Conservation (phyloP, 2,329 filamentous ascomycete genomes). For the Xylariales sp. region DNA sequence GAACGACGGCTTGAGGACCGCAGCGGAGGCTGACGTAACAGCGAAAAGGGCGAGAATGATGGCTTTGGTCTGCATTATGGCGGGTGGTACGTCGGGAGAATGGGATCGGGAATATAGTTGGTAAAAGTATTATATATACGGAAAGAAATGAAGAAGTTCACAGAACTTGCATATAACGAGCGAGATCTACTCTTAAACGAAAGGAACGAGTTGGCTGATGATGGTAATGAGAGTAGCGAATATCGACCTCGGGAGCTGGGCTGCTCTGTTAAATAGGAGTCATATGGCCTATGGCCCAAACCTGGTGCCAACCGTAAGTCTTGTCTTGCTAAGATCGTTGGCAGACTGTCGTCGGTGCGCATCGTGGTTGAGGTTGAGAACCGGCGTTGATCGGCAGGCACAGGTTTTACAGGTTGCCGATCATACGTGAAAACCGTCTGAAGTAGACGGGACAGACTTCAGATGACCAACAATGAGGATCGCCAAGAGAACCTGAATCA, state of each 20-base stretch:
- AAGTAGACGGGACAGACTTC: conserved; percentile 4
- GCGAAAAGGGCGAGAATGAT: conserved; percentile 16
- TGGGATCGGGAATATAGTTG: conserved; percentile 1
- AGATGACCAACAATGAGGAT: background rate
- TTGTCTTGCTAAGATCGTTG: background rate
- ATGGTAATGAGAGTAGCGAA: background rate
- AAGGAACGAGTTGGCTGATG: conserved; percentile 4
- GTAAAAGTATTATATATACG: conserved; percentile 11
- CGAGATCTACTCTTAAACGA: conserved; percentile 17
- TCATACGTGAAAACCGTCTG: conserved; percentile 6
- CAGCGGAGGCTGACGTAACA: conserved; percentile 11
- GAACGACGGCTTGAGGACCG: conserved; percentile 11
- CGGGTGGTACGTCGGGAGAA: conserved; percentile 4
- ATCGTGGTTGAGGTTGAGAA: background rate
- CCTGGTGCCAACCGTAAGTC: no score
- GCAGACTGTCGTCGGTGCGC: background rate
- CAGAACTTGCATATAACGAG: conserved; percentile 14
- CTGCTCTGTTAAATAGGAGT: background rate
- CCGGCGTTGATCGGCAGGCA: conserved; percentile 4
- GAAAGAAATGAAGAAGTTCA: conserved; percentile 15
- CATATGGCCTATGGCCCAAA: no score
- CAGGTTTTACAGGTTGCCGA: conserved; percentile 2
- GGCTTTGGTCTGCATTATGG: conserved; percentile 18
- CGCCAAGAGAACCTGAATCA: conserved; percentile 1
- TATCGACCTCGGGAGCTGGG: no score